Base-by-base conservation (phyloP, 202 grass and related monocot species). In the Digitaria exilis region DNA sequence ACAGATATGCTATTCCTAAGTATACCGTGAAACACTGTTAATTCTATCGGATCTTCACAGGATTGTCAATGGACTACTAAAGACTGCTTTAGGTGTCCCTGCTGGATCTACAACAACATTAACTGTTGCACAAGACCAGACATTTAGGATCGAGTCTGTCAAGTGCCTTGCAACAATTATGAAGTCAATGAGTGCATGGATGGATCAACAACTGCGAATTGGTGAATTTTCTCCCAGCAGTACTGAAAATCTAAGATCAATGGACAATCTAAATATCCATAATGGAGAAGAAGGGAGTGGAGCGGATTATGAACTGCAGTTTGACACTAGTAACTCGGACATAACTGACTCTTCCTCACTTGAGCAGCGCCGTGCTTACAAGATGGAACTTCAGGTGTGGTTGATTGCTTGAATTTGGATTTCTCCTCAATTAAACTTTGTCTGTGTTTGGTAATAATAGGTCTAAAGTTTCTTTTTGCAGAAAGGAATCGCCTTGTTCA, bases 401-500 rank as follows among this genome's bases (percentile, higher is more conserved):
- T 78, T 79, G 31, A 41, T 75, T 67, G 49, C 57, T 86, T 78
- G 72, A 63, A 69, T 50, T 60, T 21, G n/a, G 21, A 17, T 58
- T 48, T 57, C 21, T 39, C 26, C n/a, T 32, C 11, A 59, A 24
- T 69, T 59, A 65, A 49, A 26, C 35, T 76, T 79, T 35, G 66
- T 67, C 39, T 61, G 3, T 24, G 11, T 22, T 77, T 50, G 65
- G 11, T 44, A 74, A 43, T 85, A 16, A 85, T 69, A 52, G 43
- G 6, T 51, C 16, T 74, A 84, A 60, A 34, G 21, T 65, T 83
- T 72, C 55, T 75, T 84, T 82, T 80, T 84, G 79, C 91, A 98
- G 96, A 94, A 96, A 92, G 96, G 93, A 74, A 90, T 98, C 71
- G 15, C 93, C 59, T 87, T 98, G 69, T 98, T 98, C 79, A 98